These are phyloP conservation scores for Diphasiastrum complanatum DNA, from an alignment of 83 land plant genomes.

Conservation along the genomic window DNA sequence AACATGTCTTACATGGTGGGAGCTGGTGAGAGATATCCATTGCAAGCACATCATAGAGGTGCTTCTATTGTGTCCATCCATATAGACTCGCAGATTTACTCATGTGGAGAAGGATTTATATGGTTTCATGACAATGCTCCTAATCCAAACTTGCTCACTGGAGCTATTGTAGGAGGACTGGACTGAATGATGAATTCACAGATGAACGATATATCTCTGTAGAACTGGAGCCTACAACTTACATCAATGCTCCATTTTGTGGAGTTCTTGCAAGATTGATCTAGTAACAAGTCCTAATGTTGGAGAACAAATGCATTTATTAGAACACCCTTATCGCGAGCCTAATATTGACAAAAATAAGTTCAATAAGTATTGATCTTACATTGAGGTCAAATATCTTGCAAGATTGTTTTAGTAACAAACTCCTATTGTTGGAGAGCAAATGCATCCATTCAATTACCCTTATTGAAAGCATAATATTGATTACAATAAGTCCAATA, in stretches of 20 bases:
- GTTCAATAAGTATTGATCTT: no score
- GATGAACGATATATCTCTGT: conserved; percentile 54
- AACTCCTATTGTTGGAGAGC: no score
- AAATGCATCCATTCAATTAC: no score
- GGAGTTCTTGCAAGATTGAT: conserved; percentile 77
- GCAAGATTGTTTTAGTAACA: no score
- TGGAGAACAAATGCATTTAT: no score
- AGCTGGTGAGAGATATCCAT: conserved; percentile 52
- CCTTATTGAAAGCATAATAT: no score
- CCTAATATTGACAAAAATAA: no score
- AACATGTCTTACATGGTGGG: conserved; percentile 85
- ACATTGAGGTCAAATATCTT: no score
- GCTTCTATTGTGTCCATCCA: conserved; percentile 58
- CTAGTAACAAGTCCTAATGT: no score
- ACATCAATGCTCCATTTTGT: conserved; percentile 84
- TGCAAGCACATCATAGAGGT: conserved; percentile 71
- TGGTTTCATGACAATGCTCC: conserved; percentile 46
- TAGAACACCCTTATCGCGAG: no score
- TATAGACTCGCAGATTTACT: conserved; percentile 43
- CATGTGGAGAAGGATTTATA: conserved; percentile 54
- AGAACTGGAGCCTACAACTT: conserved; percentile 73
- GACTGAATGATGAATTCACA: conserved; percentile 41
- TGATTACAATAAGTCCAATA: no score
- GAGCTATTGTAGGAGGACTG: conserved; percentile 82
- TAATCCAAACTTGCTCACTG: conserved; percentile 58